A percentile compares a stretch with the other conserved stretches of the same genome.
These are phyloP conservation scores for Penicillium canariense DNA, from an alignment of 495 filamentous ascomycete species.

Conservation along the genomic window DNA sequence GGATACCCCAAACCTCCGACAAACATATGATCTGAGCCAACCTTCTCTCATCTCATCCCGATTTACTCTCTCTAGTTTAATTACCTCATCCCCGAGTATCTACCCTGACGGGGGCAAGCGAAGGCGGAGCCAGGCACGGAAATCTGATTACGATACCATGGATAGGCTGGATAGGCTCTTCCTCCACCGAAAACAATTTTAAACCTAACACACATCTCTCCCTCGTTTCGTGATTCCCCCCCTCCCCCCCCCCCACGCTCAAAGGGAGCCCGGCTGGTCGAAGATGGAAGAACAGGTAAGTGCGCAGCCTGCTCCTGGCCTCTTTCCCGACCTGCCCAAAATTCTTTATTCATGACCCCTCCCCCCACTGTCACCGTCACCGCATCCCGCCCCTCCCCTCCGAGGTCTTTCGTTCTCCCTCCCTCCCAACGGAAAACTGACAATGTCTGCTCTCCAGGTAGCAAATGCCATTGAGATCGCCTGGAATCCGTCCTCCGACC, in stretches of 20 bases:
- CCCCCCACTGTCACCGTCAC: slow-evolving; percentile 19
- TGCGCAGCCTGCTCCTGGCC: background rate
- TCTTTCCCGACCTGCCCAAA: slow-evolving; percentile 9
- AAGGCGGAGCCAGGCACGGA: slow-evolving; percentile 28
- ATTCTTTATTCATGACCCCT: slow-evolving; percentile 15
- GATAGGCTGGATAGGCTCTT: slow-evolving; percentile 15
- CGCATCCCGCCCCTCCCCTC: slow-evolving; percentile 25
- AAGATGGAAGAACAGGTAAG: slow-evolving; percentile 55
- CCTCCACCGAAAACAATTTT: slow-evolving; percentile 34
- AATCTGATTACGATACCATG: slow-evolving; percentile 30
- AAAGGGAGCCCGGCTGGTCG: slow-evolving; percentile 41
- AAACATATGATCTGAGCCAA: background rate
- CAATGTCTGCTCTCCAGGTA: slow-evolving; percentile 54
- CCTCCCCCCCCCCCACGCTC: slow-evolving; percentile 24
- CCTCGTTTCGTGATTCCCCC: slow-evolving; percentile 10
- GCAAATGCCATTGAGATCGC: slow-evolving; percentile 91
- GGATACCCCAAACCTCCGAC: slow-evolving; percentile 5
- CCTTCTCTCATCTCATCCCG: background rate
- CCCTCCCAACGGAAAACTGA: slow-evolving; percentile 16
- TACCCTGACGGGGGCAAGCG: slow-evolving; percentile 9
- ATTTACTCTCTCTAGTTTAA: background rate
- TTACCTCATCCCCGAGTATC: background rate
- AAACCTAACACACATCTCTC: slow-evolving; percentile 25
- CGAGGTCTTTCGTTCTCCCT: slow-evolving; percentile 1
- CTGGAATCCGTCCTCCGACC: slow-evolving; percentile 71